Evolutionary conservation across 2,329 filamentous ascomycete genomes (phyloP), one percentile per base, ranked within the genome.

Genomic region (Claviceps citrina): DNA sequence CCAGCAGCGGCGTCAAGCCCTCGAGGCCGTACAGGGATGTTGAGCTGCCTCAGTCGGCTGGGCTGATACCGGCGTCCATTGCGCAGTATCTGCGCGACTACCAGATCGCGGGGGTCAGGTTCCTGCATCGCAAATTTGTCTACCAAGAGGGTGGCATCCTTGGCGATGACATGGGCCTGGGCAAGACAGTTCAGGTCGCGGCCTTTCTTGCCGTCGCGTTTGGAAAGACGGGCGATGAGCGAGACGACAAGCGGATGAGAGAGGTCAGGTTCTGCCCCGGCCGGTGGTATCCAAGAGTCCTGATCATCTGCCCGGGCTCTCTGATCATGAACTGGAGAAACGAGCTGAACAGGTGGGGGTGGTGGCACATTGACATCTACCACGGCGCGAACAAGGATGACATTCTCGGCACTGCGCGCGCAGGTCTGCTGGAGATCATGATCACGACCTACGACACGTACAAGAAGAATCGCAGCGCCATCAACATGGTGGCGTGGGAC

Each of bases 101-200:
- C 52, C 91, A 98, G 57, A 68, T 96, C 1, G 73, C 82, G 22
- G 91, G 91, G 5, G 84, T 81, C 12, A 70, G 73, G 25, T 96
- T 95, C 51, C 67, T 98, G 7, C 87, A 96, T 55, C 74, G 84
- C 44, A 71, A 84, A 18, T 96, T 96, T 54, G 81, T 95, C 4
- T 89, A 84, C 48, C 91, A 98, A 53, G 81, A 80, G 49, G 91
- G 91, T 1, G 85, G 83, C 2, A 83, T 98, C 18, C 68, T 98
- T 0, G 87, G 89, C 3, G 91, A 98, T 54, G 91, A 98, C 53
- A 98, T 98, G 91, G 91, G 91, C 16, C 61, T 98, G 25, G 91
- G 91, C 1, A 98, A 98, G 60, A 98, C 91, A 0, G 84, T 98
- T 2, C 91, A 98, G 58, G 84, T 98, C 20, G 91, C 86, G 42